These are phyloP conservation scores for Apiosordaria backusii DNA, from an alignment of 495 filamentous ascomycete genomes.

Conservation along the genomic window DNA sequence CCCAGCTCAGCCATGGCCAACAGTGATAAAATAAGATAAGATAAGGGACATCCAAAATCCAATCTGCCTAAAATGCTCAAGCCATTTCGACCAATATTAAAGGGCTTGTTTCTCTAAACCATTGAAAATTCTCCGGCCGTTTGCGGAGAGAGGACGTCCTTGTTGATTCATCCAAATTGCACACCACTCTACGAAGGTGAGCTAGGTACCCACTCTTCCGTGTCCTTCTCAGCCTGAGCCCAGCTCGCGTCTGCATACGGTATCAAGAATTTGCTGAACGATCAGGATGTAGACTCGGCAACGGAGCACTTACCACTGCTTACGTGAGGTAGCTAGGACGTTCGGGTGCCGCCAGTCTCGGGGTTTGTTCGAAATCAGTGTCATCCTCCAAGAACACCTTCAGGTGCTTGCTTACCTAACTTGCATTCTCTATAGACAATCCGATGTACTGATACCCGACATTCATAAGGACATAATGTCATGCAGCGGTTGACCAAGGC, in stretches of 20 bases:
- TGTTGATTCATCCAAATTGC: constrained; percentile 5
- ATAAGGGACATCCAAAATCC: neutral
- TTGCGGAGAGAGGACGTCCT: neutral
- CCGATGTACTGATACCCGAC: neutral
- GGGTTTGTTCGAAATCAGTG: neutral
- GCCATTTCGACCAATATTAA: neutral
- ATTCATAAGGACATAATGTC: neutral
- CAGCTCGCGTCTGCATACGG: neutral
- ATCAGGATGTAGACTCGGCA: neutral
- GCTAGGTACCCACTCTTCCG: neutral
- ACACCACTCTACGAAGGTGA: neutral
- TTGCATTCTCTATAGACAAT: neutral
- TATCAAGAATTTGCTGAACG: neutral
- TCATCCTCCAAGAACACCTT: neutral
- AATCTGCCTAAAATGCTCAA: neutral
- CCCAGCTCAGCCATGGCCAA: too few relatives aligned
- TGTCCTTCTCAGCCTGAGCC: neutral
- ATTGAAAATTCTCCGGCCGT: neutral
- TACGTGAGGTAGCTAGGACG: neutral
- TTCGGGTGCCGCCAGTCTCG: neutral
- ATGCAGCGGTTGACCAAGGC: neutral
- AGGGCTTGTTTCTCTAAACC: neutral
- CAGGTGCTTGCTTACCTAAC: neutral
- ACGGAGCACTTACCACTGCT: neutral
- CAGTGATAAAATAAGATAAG: neutral